A percentile compares a stretch with the other conserved stretches of the same genome.
Conservation (phyloP, 1,139 yeast species). For the Magnusiomyces starmeri region DNA sequence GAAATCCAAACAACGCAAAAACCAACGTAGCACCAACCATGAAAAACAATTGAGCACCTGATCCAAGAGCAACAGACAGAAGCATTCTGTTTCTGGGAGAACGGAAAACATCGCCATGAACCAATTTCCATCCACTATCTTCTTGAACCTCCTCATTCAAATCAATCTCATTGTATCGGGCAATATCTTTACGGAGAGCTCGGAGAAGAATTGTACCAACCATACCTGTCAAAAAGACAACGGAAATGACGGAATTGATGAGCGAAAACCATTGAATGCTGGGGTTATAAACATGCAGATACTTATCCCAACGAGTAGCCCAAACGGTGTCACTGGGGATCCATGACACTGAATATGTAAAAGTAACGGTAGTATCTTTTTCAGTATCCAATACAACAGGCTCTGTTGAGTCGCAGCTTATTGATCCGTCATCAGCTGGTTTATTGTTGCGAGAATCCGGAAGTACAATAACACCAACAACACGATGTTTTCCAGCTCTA, state of each 20-base stretch:
- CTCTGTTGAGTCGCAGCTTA: constrained; percentile 33
- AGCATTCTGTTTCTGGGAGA: constrained; percentile 66
- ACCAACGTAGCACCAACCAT: constrained; percentile 70
- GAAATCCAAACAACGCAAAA: constrained; percentile 80
- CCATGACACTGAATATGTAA: constrained; percentile 62
- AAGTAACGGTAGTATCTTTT: constrained; percentile 39
- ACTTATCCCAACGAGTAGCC: constrained; percentile 99
- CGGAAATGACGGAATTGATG: constrained; percentile 75
- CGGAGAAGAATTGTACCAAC: constrained; percentile 74
- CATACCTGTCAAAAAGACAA: constrained; percentile 65
- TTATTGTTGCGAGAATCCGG: constrained; percentile 57
- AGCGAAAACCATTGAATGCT: constrained; percentile 94
- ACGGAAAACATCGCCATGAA: constrained; percentile 93
- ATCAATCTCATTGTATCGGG: constrained; percentile 81
- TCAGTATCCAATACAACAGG: constrained; percentile 32
- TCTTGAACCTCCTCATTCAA: constrained; percentile 77
- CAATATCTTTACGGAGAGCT: constrained; percentile 78
- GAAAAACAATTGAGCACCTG: constrained; percentile 76
- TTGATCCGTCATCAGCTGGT: constrained; percentile 31
- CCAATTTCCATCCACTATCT: constrained; percentile 95
- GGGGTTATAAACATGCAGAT: constrained; percentile 84
- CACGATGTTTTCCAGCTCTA: constrained; percentile 61
- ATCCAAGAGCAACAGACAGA: constrained; percentile 75
- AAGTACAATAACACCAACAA: constrained; percentile 79
- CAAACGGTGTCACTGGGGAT: constrained; percentile 65